Evolutionary conservation across 1,284 basidiomycete species (phyloP), one percentile per base, ranked within the genome.

Genomic region (Sporisorium graminicola): DNA sequence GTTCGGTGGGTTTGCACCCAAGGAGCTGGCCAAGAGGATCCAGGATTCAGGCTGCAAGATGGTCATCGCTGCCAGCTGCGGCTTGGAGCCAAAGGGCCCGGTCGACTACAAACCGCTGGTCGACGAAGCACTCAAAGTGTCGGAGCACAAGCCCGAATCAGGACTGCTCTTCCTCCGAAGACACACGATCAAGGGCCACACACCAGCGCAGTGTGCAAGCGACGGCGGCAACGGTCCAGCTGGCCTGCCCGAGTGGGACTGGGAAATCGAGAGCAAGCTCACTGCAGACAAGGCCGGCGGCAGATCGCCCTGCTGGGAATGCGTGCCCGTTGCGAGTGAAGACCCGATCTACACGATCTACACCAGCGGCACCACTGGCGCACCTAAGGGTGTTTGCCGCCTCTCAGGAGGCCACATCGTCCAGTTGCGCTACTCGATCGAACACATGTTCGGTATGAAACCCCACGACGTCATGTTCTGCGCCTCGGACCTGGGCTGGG

Each of bases 81-180:
- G 83, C 0, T 59, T 84, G 42, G 82, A 84, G 64, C 84, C 83
- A 31, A 78, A 79, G 40, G 80, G 81, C 0, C 62, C 75, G 2
- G 64, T 84, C 7, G 79, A 78, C 43, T 84, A 84, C 69, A 81
- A 84, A 55, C 71, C 73, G 13, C 63, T 84, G n/a, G 77, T 84
- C 7, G 78, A 80, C 42, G 73, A 75, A 44, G 82, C 83, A 14
- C 40, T 84, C 27, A 44, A 35, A 12, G 59, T 66, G 12, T 76
- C 73, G 5, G 67, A 76, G 24, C 78, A 82, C 62, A 82, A 82
- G 47, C 81, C 77, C 3, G 49, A 57, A 3, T 59, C 74, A 0
- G 67, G 79, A 5, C 50, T 84, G 26, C 49, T 84, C 22, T 77
- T 80, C 16, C 57, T 76, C n/a, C 65, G 74, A 22, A 54, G 82